Conservation (phyloP, 148 eudicot species). For the Chenopodium formosanum region DNA sequence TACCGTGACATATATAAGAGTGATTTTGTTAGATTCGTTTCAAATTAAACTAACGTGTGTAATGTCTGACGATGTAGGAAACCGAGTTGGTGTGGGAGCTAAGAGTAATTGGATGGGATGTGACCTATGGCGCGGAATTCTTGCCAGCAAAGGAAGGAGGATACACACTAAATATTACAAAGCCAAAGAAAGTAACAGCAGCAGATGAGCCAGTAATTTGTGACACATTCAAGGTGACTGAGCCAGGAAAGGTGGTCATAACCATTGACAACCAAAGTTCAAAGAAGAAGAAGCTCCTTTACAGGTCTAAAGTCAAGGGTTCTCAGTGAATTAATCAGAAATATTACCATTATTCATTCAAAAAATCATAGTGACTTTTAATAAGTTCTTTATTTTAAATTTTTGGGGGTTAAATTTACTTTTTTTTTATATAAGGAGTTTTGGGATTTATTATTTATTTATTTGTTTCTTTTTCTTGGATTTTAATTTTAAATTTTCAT, state of each 20-base stretch:
- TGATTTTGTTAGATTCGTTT: no score
- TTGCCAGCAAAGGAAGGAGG: conserved; percentile 46
- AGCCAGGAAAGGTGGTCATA: conserved; percentile 50
- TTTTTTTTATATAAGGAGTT: conserved; percentile 12
- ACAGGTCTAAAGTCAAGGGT: conserved; percentile 55
- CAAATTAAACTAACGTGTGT: not conserved
- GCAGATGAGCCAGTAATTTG: conserved; percentile 43
- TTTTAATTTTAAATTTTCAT: not conserved
- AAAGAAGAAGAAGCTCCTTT: conserved; percentile 66
- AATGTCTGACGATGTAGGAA: conserved; percentile 25
- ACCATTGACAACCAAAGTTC: conserved; percentile 51
- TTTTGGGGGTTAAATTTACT: conserved; percentile 11
- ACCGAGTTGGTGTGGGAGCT: conserved; percentile 49
- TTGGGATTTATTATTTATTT: conserved; percentile 25
- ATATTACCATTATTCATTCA: conserved; percentile 21
- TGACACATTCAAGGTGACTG: conserved; percentile 49
- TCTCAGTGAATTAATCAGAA: conserved; percentile 16
- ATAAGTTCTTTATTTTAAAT: not conserved
- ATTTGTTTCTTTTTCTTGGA: conserved; percentile 13
- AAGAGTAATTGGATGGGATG: conserved; percentile 64
- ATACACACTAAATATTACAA: conserved; percentile 48
- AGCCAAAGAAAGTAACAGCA: conserved; percentile 45
- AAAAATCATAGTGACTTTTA: conserved; percentile 15
- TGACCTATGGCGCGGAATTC: conserved; percentile 50
- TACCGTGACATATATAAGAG: no score